These are phyloP conservation scores for Zygosaccharomyces lentus DNA, from an alignment of 805 yeast species.

Conservation along the genomic window DNA sequence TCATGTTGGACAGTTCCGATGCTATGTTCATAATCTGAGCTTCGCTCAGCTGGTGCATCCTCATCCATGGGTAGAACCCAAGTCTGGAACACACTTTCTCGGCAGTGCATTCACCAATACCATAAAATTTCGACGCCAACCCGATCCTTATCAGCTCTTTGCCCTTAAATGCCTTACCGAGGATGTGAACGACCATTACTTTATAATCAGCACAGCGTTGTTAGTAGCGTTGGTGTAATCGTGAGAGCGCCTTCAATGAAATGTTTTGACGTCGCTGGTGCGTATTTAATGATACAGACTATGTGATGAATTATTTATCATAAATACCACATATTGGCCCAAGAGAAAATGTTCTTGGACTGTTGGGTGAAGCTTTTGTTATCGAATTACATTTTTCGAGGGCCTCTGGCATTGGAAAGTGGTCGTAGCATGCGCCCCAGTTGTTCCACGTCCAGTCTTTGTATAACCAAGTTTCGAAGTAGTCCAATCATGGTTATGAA, in stretches of 20 bases:
- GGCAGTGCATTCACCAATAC: constrained; percentile 75
- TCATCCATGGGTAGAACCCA: constrained; percentile 89
- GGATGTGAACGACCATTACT: constrained; percentile 48
- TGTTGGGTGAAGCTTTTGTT: neutral
- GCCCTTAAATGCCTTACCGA: constrained; percentile 50
- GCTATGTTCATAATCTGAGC: constrained; percentile 81
- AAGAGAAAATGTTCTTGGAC: neutral
- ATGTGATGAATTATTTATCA: too few relatives aligned
- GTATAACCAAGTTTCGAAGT: constrained; percentile 66
- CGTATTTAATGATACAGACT: constrained; percentile 4
- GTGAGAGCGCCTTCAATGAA: neutral
- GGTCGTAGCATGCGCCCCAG: constrained; percentile 19
- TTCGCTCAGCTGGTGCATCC: constrained; percentile 88
- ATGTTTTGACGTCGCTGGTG: neutral
- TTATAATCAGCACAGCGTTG: neutral
- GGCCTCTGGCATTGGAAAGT: neutral
- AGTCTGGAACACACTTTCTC: constrained; percentile 75
- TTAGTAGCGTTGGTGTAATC: neutral
- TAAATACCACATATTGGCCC: neutral
- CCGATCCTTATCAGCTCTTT: constrained; percentile 47
- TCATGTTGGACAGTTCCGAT: constrained; percentile 77
- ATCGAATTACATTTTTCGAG: neutral
- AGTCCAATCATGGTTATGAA: constrained; percentile 87
- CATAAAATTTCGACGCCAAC: constrained; percentile 76
- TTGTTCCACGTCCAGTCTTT: constrained; percentile 57